Conservation (phyloP, 2,329 filamentous ascomycete genomes). For the Sarocladium kiliense region DNA sequence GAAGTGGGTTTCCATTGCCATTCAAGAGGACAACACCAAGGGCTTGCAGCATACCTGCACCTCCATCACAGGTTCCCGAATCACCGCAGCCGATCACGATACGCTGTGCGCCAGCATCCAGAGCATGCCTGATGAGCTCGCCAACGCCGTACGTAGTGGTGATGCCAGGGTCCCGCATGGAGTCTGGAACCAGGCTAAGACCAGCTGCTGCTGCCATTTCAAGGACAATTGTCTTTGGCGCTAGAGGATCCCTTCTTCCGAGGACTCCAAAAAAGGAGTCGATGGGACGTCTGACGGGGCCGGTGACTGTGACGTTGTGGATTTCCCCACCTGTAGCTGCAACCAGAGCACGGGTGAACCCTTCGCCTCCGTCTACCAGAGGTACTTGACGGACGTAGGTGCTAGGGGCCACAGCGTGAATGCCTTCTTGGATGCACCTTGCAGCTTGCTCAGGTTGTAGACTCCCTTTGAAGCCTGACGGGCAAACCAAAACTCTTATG, state of each 20-base stretch:
- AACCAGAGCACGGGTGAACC: constrained; percentile 42
- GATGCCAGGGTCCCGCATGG: constrained; percentile 36
- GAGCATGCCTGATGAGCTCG: constrained; percentile 38
- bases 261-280: constrained; percentile 42
- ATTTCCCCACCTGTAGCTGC: constrained; percentile 35
- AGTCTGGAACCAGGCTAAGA: constrained; percentile 40
- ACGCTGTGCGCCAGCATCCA: constrained; percentile 37
- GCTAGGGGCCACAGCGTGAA: constrained; percentile 36
- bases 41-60: constrained; percentile 48
- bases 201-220: constrained; percentile 51
- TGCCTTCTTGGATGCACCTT: constrained; percentile 43
- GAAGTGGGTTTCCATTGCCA: constrained; percentile 27
- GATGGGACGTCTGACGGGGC: constrained; percentile 36
- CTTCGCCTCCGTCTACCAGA: constrained; percentile 48
- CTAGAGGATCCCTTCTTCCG: constrained; percentile 13
- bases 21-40: constrained; percentile 41
- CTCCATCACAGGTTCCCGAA: constrained; percentile 48
- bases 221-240: constrained; percentile 35
- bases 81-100: constrained; percentile 49
- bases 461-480: constrained; percentile 50
- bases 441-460: constrained; percentile 43
- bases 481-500: constrained; percentile 39
- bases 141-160: constrained; percentile 49
- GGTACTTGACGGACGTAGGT: constrained; percentile 41
- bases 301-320: constrained; percentile 31